Evolutionary conservation across 768 basidiomycete genomes (phyloP), one percentile per base, ranked within the genome.

Genomic region (Xerocomus potaroensis): DNA sequence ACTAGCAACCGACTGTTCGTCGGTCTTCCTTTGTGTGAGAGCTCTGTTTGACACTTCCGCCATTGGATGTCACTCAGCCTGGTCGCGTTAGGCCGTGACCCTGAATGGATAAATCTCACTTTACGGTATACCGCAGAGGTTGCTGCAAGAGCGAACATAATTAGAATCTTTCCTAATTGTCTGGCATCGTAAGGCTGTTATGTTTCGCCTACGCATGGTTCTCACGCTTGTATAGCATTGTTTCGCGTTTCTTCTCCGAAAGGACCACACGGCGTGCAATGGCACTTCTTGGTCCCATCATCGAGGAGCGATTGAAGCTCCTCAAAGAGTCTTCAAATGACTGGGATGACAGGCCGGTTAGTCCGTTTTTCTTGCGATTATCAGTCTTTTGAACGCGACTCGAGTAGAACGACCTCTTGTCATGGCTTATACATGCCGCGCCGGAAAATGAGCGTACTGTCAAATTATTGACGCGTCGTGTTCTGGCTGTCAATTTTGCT

Each of bases 1-100:
- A 61, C 65, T 3, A 72, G 64, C 45, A 77, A 74, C 51, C 69
- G 79, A 11, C 45, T 73, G 3, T 75, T 80, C 47, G 72, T 79
- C 15, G 79, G 77, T 0, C 58, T 69, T 27, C 75, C 76, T 7
- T 38, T 74, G 7, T 78, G 77, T 75, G 37, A 16, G 42, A 33
- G 22, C 22, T 16, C 15, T 8, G 24, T 30, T 22, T n/a, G n/a
- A n/a, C n/a, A 10, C 21, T 23, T 45, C 33, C 10, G 31, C 14
- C 34, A 24, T 2, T n/a, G 5, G 21, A 31, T 41, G 39, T 16
- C 18, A 19, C 24, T 46, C 45, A n/a, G 15, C 24, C 31, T 35
- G 29, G 40, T 8, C 12, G 39, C 42, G 26, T 24, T 26, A 49
- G 48, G 48, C 54, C 66, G 72, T 11, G 54, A 74, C 41, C 52